These are phyloP conservation scores for Phytophthora pinifolia DNA, from an alignment of 352 stramenopile species.

Conservation along the genomic window DNA sequence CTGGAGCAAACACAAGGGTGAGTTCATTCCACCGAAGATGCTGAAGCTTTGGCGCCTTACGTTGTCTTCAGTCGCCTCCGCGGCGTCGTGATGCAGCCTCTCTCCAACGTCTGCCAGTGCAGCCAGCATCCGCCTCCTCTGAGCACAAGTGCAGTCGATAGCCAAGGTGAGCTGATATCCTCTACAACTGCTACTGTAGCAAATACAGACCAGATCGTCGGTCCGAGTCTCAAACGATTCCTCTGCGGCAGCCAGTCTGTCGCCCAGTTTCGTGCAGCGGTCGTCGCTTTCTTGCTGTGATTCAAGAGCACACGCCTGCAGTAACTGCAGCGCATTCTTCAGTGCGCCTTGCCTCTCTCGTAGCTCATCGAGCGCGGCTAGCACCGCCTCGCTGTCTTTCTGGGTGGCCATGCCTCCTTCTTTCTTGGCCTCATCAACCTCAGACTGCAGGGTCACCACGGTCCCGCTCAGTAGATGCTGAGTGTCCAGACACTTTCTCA, in stretches of 20 bases:
- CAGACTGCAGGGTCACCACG: slow-evolving; percentile 54
- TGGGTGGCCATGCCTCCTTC: not conserved
- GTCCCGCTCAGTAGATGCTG: slow-evolving; percentile 63
- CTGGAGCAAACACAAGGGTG: slow-evolving; percentile 2
- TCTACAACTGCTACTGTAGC: too few species aligned
- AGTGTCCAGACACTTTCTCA: slow-evolving; percentile 60
- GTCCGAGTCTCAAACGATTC: slow-evolving; percentile 42
- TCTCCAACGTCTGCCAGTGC: slow-evolving; percentile 28
- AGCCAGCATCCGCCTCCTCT: slow-evolving; percentile 28
- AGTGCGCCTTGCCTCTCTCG: slow-evolving; percentile 47
- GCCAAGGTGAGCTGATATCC: not conserved
- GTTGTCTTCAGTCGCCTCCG: slow-evolving; percentile 12
- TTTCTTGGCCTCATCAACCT: slow-evolving; percentile 45
- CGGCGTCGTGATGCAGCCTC: slow-evolving; percentile 20
- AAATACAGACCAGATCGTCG: slow-evolving; percentile 52
- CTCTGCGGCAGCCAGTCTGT: slow-evolving; percentile 44
- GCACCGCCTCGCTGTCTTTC: slow-evolving; percentile 11
- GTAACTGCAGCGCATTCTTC: slow-evolving; percentile 45
- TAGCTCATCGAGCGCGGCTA: slow-evolving; percentile 43
- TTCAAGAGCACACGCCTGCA: slow-evolving; percentile 50
- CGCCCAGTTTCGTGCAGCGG: slow-evolving; percentile 27
- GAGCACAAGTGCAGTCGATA: not conserved
- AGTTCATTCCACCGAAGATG: not conserved
- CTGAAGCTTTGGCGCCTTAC: slow-evolving; percentile 2
- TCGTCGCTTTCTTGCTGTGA: slow-evolving; percentile 36